These are phyloP conservation scores for Oenanthe javanica DNA, from an alignment of 140 eudicot genomes.

Conservation along the genomic window DNA sequence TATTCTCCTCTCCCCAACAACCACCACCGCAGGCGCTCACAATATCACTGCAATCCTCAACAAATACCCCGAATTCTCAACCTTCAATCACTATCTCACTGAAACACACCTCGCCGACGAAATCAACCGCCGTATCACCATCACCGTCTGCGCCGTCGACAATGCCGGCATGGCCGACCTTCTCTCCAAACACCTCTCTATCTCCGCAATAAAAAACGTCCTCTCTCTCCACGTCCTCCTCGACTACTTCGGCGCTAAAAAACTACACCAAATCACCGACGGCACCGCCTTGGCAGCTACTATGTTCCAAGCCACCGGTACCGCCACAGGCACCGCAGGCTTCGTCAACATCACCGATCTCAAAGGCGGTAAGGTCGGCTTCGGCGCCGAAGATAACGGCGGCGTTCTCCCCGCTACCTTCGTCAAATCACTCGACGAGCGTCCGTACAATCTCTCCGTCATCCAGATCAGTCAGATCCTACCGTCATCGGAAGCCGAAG, in stretches of 20 bases:
- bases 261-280: slow-evolving; percentile 32
- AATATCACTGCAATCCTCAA: slow-evolving; percentile 46
- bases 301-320: slow-evolving; percentile 54
- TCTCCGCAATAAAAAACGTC: slow-evolving; percentile 23
- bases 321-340: slow-evolving; percentile 25
- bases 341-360: slow-evolving; percentile 54
- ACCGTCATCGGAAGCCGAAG: slow-evolving; percentile 40
- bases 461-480: slow-evolving; percentile 40
- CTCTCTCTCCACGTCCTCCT: slow-evolving; percentile 47
- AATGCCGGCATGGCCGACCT: slow-evolving; percentile 23
- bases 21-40: slow-evolving; percentile 23
- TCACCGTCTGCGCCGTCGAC: slow-evolving; percentile 52
- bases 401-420: slow-evolving; percentile 25
- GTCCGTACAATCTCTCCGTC: slow-evolving; percentile 52
- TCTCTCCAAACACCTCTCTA: slow-evolving; percentile 25
- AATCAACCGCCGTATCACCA: slow-evolving; percentile 43
- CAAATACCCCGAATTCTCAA: slow-evolving; percentile 34
- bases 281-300: slow-evolving; percentile 44
- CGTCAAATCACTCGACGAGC: slow-evolving; percentile 25
- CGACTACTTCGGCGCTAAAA: slow-evolving; percentile 38
- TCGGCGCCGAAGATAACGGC: slow-evolving; percentile 37
- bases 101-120: slow-evolving; percentile 46
- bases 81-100: slow-evolving; percentile 34
- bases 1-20: slow-evolving; percentile 5
- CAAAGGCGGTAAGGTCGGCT: slow-evolving; percentile 34